Evolutionary conservation across 2,329 filamentous ascomycete genomes (phyloP).

Genomic region (Podosphaera xanthii): DNA sequence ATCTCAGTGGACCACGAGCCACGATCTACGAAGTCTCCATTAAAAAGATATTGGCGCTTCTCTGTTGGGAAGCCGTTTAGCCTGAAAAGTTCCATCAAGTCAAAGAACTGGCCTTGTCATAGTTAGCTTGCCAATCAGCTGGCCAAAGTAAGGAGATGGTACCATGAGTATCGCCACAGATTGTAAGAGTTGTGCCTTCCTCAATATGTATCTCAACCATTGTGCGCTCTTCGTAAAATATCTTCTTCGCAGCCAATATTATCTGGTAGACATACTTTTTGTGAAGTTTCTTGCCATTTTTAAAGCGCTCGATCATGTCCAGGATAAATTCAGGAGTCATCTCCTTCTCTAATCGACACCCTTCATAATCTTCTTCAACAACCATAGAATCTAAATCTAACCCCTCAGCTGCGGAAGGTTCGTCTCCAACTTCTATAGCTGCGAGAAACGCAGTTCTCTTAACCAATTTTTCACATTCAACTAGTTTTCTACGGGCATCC

Average conservation of each 20-base stretch:
- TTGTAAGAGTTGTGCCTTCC: constrained; percentile 58
- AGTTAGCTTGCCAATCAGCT: not conserved
- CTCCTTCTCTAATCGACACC: constrained; percentile 47
- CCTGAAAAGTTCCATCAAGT: constrained; percentile 87
- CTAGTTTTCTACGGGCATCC: constrained; percentile 72
- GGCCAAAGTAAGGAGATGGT: constrained; percentile 13
- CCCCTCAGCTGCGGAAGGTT: constrained; percentile 76
- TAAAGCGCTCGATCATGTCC: constrained; percentile 93
- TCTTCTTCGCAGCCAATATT: constrained; percentile 66
- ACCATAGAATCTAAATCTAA: constrained; percentile 70
- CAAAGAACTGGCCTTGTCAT: constrained; percentile 69
- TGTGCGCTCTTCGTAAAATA: constrained; percentile 79
- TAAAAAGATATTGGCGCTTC: constrained; percentile 88
- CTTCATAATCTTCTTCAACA: constrained; percentile 71
- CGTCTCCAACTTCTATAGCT: constrained; percentile 81
- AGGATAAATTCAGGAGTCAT: constrained; percentile 97
- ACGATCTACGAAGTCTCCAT: constrained; percentile 94
- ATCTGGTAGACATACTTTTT: constrained; percentile 97
- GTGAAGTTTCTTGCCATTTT: constrained; percentile 83
- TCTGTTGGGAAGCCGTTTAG: constrained; percentile 69
- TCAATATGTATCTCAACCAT: constrained; percentile 87
- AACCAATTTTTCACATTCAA: constrained; percentile 87
- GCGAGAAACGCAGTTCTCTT: constrained; percentile 81
- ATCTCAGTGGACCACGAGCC: constrained; percentile 98
- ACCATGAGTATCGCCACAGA: constrained; percentile 96